Conservation (phyloP, 495 filamentous ascomycete genomes). For the Lasiosphaeria ovina region DNA sequence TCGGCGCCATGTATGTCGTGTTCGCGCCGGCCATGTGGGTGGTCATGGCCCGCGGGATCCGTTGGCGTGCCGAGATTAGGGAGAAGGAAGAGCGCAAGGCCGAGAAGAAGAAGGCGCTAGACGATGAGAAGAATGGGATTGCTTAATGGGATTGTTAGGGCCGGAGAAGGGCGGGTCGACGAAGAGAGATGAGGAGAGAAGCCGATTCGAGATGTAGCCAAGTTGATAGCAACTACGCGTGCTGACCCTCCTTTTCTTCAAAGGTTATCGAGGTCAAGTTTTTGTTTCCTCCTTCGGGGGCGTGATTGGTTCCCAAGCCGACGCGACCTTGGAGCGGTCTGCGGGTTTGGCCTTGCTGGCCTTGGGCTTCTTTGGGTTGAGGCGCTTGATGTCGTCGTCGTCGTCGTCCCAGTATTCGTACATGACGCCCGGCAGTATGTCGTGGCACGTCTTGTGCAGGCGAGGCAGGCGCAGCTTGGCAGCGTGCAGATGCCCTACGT, state of each 20-base stretch:
- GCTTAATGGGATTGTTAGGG: background rate
- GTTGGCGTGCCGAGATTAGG: conserved; percentile 34
- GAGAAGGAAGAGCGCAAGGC: conserved; percentile 16
- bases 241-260: too few relatives aligned
- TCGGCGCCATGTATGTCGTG: conserved; percentile 53
- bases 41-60: conserved; percentile 38
- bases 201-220: too few relatives aligned
- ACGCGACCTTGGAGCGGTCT: too few relatives aligned
- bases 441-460: background rate
- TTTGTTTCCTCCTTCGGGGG: too few relatives aligned
- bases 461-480: background rate
- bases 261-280: too few relatives aligned
- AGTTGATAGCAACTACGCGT: too few relatives aligned
- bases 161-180: background rate
- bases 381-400: background rate
- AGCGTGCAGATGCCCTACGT: background rate
- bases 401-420: background rate
- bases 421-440: background rate
- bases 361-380: too few relatives aligned
- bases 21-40: conserved; percentile 53
- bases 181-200: too few relatives aligned
- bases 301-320: too few relatives aligned
- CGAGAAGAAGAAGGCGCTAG: conserved; percentile 12
- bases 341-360: too few relatives aligned
- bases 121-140: conserved; percentile 2